Percentiles rank a stretch among this genome's conserved stretches.
phyloP scores from a whole-genome alignment of 805 yeast genomes.

The Wickerhamomyces xylosicus region DNA sequence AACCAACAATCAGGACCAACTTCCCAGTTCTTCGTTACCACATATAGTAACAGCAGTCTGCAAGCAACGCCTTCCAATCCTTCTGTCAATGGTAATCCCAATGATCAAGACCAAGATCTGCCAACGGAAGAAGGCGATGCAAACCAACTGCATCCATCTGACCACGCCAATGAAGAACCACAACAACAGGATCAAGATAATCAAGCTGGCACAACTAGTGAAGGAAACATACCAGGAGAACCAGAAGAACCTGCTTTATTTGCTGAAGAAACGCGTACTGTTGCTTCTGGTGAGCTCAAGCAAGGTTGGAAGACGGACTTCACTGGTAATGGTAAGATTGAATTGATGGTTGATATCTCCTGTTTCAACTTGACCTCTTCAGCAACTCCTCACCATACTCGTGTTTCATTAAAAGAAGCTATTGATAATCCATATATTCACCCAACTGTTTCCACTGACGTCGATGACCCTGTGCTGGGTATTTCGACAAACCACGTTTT shows the following conservation, averaged over 20 bases:
- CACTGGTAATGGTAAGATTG: slow-evolving; percentile 66
- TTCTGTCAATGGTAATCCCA: slow-evolving; percentile 6
- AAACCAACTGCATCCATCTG: slow-evolving; percentile 19
- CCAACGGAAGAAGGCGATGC: slow-evolving; percentile 1
- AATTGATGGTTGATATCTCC: slow-evolving; percentile 62
- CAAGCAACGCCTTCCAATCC: slow-evolving; percentile 10
- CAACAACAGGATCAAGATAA: slow-evolving; percentile 16
- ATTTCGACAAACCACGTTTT: slow-evolving; percentile 66
- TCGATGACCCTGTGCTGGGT: slow-evolving; percentile 75
- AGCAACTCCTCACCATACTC: slow-evolving; percentile 32
- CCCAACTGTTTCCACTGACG: slow-evolving; percentile 64
- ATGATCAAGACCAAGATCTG: slow-evolving; percentile 1
- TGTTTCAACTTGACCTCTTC: slow-evolving; percentile 50
- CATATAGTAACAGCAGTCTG: slow-evolving; percentile 12
- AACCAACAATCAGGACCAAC: slow-evolving; percentile 30
- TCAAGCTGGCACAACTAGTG: background rate
- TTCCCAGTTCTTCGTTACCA: slow-evolving; percentile 23
- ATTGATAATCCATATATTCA: slow-evolving; percentile 16
- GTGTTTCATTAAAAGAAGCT: slow-evolving; percentile 31
- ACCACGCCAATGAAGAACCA: slow-evolving; percentile 23
- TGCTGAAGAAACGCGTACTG: slow-evolving; percentile 63
- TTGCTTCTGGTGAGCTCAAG: slow-evolving; percentile 73
- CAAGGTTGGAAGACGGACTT: slow-evolving; percentile 96
- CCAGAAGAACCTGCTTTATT: slow-evolving; percentile 34
- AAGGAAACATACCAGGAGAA: slow-evolving; percentile 8